These are phyloP conservation scores for Lepiota subincarnata DNA, from an alignment of 768 basidiomycete species.

Conservation along the genomic window DNA sequence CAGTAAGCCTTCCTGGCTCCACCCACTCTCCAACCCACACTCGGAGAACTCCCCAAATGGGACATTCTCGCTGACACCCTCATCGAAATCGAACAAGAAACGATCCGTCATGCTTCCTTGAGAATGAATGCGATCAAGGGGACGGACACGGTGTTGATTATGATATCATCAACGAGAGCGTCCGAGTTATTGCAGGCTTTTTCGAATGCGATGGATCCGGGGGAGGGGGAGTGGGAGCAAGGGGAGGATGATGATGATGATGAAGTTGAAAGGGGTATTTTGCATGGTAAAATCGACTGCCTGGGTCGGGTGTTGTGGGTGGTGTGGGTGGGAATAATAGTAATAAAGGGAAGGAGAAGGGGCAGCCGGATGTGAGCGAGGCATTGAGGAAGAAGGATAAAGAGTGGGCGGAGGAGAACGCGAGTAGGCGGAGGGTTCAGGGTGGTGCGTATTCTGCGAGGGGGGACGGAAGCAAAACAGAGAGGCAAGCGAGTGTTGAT, in stretches of 20 bases:
- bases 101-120: slow-evolving; percentile 53
- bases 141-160: slow-evolving; percentile 77
- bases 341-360: slow-evolving; percentile 22
- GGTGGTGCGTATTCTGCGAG: slow-evolving; percentile 56
- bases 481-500: slow-evolving; percentile 19
- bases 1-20: slow-evolving; percentile 56
- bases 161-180: slow-evolving; percentile 79
- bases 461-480: slow-evolving; percentile 14
- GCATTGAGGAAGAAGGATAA: slow-evolving; percentile 77
- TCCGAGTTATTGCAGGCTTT: slow-evolving; percentile 77
- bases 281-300: slow-evolving; percentile 69
- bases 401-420: slow-evolving; percentile 52
- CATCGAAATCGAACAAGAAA: slow-evolving; percentile 87
- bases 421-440: slow-evolving; percentile 67
- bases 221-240: slow-evolving; percentile 54
- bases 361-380: slow-evolving; percentile 49
- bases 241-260: slow-evolving; percentile 77
- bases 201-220: slow-evolving; percentile 59
- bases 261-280: slow-evolving; percentile 69
- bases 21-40: slow-evolving; percentile 72
- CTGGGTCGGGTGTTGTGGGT: slow-evolving; percentile 19
- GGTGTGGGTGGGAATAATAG: slow-evolving; percentile 19
- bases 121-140: slow-evolving; percentile 40
- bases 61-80: slow-evolving; percentile 76
- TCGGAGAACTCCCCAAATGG: slow-evolving; percentile 98